Conservation (phyloP, 371 early-diverging fungal species). For the Rhizopus stolonifer region DNA sequence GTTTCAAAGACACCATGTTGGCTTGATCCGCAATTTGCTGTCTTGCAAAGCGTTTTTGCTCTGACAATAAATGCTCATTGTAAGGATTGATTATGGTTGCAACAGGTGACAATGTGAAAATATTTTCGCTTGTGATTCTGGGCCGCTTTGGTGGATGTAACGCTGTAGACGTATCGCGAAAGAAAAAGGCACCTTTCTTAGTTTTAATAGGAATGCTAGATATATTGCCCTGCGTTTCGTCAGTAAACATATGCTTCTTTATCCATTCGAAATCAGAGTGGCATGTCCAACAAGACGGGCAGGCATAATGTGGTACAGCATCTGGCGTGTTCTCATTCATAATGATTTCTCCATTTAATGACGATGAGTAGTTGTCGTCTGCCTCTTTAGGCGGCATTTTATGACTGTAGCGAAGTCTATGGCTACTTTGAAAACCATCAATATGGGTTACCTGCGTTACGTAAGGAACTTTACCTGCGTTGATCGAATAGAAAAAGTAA, state of each 20-base stretch:
- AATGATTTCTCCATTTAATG: slow-evolving; percentile 1
- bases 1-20: slow-evolving; percentile 4
- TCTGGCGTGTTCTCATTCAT: neutral
- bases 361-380: no score
- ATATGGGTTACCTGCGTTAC: no score
- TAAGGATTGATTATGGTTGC: neutral
- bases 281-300: neutral
- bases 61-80: neutral
- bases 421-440: no score
- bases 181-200: neutral
- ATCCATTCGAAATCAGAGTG: slow-evolving; percentile 2
- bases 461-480: no score
- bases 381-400: no score
- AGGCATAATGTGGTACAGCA: slow-evolving; percentile 3
- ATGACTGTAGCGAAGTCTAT: no score
- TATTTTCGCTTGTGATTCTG: neutral
- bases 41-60: slow-evolving; percentile 1
- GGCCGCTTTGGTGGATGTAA: neutral
- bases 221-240: slow-evolving; percentile 2
- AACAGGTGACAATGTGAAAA: neutral
- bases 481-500: no score
- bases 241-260: slow-evolving; percentile 1
- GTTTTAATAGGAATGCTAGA: slow-evolving; percentile 6
- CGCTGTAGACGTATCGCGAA: neutral
- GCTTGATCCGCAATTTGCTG: slow-evolving; percentile 9